Percentiles rank a stretch among this genome's conserved stretches.
Conservation (phyloP, 2,329 filamentous ascomycete species). For the Phialophora tarda region DNA sequence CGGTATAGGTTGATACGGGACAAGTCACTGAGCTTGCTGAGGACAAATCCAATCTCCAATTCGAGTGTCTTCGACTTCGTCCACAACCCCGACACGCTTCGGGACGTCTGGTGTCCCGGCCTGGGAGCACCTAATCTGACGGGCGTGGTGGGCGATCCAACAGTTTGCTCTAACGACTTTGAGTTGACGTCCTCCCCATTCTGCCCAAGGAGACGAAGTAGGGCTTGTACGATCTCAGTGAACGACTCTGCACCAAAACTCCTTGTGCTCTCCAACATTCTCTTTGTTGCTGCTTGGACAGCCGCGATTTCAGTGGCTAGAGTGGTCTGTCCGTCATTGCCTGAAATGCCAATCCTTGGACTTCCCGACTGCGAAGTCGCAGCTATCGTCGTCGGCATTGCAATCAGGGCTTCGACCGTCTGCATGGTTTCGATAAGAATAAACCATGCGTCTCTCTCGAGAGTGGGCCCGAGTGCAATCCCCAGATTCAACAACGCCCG, state of each 20-base stretch:
- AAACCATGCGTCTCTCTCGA: slow-evolving; percentile 77
- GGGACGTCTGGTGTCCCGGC: slow-evolving; percentile 46
- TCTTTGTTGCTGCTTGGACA: slow-evolving; percentile 83
- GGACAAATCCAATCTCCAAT: slow-evolving; percentile 59
- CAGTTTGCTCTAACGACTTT: slow-evolving; percentile 4
- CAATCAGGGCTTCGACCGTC: slow-evolving; percentile 87
- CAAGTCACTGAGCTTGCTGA: slow-evolving; percentile 75
- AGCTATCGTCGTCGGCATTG: slow-evolving; percentile 47
- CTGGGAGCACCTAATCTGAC: slow-evolving; percentile 40
- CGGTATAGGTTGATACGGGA: slow-evolving; percentile 76
- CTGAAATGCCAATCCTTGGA: slow-evolving; percentile 34
- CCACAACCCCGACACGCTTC: slow-evolving; percentile 50
- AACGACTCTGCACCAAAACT: slow-evolving; percentile 89
- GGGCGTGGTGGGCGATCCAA: slow-evolving; percentile 50
- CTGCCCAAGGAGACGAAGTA: slow-evolving; percentile 35
- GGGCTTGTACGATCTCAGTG: slow-evolving; percentile 61
- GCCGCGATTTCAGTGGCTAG: slow-evolving; percentile 82
- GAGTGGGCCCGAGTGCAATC: slow-evolving; percentile 87
- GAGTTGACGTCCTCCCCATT: slow-evolving; percentile 53
- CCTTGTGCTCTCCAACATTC: slow-evolving; percentile 87
- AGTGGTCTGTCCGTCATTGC: slow-evolving; percentile 58
- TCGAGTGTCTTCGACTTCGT: slow-evolving; percentile 51
- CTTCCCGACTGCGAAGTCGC: slow-evolving; percentile 42
- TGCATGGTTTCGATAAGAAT: slow-evolving; percentile 92
- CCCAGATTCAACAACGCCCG: slow-evolving; percentile 92